Conservation (phyloP, 2,329 filamentous ascomycete species). For the Colletotrichum karsti region DNA sequence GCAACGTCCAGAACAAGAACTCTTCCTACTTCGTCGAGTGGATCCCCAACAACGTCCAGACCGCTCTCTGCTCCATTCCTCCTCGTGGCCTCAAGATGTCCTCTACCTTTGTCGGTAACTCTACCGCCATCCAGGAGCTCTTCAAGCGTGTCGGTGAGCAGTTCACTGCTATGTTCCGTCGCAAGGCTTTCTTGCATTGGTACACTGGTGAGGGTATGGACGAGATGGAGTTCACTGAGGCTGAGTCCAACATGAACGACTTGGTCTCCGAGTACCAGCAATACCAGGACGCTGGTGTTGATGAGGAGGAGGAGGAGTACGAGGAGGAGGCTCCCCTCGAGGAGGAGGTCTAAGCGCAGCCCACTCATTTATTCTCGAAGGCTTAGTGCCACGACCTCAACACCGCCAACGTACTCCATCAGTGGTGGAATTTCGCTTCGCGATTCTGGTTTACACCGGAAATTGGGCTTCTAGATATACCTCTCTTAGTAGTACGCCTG, state of each 20-base stretch:
- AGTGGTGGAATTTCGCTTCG: slow-evolving; percentile 33
- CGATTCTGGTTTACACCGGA: slow-evolving; percentile 33
- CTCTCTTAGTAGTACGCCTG: slow-evolving; percentile 43
- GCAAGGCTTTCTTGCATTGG: slow-evolving; percentile 99
- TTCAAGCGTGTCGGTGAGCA: slow-evolving; percentile 99
- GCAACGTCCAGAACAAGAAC: slow-evolving; percentile 99
- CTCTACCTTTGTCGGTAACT: slow-evolving; percentile 98
- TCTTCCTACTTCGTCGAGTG: slow-evolving; percentile 99
- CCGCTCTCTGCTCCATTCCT: slow-evolving; percentile 97
- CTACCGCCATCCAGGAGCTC: slow-evolving; percentile 99
- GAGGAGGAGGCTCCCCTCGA: slow-evolving; percentile 84
- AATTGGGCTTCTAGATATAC: slow-evolving; percentile 50
- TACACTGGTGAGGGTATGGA: slow-evolving; percentile 99
- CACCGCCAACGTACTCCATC: slow-evolving; percentile 1
- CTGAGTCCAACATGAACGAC: slow-evolving; percentile 99
- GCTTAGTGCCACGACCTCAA: not conserved
- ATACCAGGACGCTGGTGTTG: slow-evolving; percentile 98
- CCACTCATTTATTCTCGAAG: not conserved
- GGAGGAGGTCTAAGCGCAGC: slow-evolving; percentile 65
- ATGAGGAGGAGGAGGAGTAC: slow-evolving; percentile 97
- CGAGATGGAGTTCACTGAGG: slow-evolving; percentile 99
- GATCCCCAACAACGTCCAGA: slow-evolving; percentile 99
- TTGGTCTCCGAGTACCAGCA: slow-evolving; percentile 99
- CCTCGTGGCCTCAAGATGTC: slow-evolving; percentile 99
- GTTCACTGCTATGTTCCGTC: slow-evolving; percentile 99